Percentiles rank a stretch among this genome's conserved stretches.
Evolutionary conservation across 352 stramenopile genomes (phyloP).

Genomic region (Thalassiosira ordinaria): DNA sequence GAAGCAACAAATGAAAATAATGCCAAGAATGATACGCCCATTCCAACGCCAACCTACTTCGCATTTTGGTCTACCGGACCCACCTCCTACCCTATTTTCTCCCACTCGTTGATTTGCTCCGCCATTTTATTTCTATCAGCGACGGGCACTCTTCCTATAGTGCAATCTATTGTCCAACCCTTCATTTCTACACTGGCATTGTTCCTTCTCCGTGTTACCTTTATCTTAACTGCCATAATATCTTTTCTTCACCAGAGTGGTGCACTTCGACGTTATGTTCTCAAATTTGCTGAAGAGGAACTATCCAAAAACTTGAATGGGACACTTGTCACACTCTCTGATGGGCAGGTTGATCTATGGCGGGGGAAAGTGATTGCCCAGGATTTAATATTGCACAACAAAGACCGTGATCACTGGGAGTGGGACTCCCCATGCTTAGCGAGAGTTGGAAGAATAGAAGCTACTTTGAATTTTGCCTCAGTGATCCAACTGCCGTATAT

Average conservation of each 20-base stretch:
- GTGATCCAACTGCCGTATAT: constrained; percentile 40
- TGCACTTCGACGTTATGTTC: constrained; percentile 45
- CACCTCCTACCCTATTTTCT: constrained; percentile 37
- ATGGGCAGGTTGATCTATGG: constrained; percentile 68
- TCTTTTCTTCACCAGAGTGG: constrained; percentile 49
- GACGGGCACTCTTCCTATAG: constrained; percentile 30
- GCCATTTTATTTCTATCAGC: constrained; percentile 40
- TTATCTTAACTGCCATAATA: constrained; percentile 46
- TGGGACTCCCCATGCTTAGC: constrained; percentile 81
- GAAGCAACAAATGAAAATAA: not conserved
- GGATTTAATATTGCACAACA: constrained; percentile 78
- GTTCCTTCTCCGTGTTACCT: constrained; percentile 42
- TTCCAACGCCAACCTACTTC: constrained; percentile 45
- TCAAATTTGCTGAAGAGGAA: constrained; percentile 66
- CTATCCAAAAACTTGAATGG: constrained; percentile 68
- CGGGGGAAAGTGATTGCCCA: constrained; percentile 61
- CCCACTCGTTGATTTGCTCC: constrained; percentile 41
- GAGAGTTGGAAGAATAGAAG: constrained; percentile 67
- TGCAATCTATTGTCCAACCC: constrained; percentile 32
- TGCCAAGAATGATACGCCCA: not conserved
- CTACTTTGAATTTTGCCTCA: constrained; percentile 59
- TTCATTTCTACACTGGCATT: constrained; percentile 39
- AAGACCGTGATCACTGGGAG: constrained; percentile 68
- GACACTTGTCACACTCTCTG: constrained; percentile 70
- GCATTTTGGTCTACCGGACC: constrained; percentile 54